Base-by-base conservation (phyloP, 164 flowering plant genomes). In the Dillenia turbinata region DNA sequence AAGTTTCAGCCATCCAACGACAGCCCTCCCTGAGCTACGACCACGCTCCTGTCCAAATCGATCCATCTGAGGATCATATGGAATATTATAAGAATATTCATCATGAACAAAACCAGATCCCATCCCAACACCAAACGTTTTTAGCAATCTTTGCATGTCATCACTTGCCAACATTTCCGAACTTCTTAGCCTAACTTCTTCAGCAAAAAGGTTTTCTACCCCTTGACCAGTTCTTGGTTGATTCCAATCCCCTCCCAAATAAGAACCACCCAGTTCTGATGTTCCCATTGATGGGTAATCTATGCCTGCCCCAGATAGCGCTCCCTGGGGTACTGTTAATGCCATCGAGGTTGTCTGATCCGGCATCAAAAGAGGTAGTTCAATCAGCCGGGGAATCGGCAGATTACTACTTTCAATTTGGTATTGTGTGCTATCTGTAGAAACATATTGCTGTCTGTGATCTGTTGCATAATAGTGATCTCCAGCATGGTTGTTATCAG, bases 1-100 rank as follows among this genome's bases (percentile, higher is more conserved):
- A 49, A 84, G 73, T 73, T 82, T 84, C 19, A 84, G 84, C 89
- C 86, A 84, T 44, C 84, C 83, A 0, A 80, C 80, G 47, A 80
- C 81, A 44, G 89, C 89, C 66, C 74, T 80, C 53, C 81, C 79
- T 22, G 83, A 73, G 52, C 71, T 64, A 58, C 65, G 63, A 33
- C 67, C 61, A 9, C 22, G 71, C 5, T 72, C 75, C 46, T 67
- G 60, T 52, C 15, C 67, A 33, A 47, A 71, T 10, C 33, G 54
- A 22, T 66, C 71, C 22, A 63, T 47, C 52, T 59, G 76, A 48
- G 77, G 68, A 54, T 78, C 74, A 62, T 64, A 73, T 2, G 64
- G 73, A 53, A 71, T 59, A 52, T 56, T 52, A 54, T 73, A 70
- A 1, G 71, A 58, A 61, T 71, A 83, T 56, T 71, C 72, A 4